Evolutionary conservation across 441 rosid genomes (phyloP).

Genomic region (Gossypium lobatum): DNA sequence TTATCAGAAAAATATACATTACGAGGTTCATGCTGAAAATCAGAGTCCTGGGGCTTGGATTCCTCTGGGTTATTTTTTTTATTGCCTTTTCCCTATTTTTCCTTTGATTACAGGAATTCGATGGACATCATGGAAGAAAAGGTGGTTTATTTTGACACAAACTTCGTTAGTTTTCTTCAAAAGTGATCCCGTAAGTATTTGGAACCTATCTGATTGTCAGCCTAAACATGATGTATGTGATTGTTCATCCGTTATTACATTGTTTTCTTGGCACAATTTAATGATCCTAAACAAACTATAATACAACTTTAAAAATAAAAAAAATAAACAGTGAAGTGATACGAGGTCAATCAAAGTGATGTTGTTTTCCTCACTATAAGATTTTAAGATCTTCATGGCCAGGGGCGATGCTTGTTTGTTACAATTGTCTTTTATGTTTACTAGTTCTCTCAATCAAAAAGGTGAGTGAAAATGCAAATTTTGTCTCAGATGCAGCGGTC

Average conservation of each 20-base stretch:
- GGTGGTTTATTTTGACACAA: conserved; percentile 94
- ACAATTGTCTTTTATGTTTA: not conserved
- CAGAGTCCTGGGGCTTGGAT: not conserved
- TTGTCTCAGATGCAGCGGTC: not conserved
- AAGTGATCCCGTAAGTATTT: conserved; percentile 85
- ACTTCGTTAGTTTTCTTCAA: conserved; percentile 96
- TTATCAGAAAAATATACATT: not conserved
- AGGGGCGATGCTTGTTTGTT: not conserved
- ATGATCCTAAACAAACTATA: not conserved
- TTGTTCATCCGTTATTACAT: not conserved
- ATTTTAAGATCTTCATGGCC: not conserved
- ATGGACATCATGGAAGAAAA: conserved; percentile 98
- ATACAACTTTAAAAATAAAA: not conserved
- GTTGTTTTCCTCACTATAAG: not conserved
- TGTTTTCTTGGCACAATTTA: not conserved
- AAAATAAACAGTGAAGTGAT: not conserved
- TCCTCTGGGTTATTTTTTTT: not conserved
- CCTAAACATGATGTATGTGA: not conserved
- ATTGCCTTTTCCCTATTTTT: not conserved
- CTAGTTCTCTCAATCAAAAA: not conserved
- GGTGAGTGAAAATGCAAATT: not conserved
- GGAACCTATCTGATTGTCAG: conserved; percentile 7
- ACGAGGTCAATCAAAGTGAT: not conserved
- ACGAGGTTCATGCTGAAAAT: not conserved
- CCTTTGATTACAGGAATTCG: conserved; percentile 68